Evolutionary conservation across 164 flowering plant genomes (phyloP), one percentile per base, ranked within the genome.

Genomic region (Stephania cephalantha): DNA sequence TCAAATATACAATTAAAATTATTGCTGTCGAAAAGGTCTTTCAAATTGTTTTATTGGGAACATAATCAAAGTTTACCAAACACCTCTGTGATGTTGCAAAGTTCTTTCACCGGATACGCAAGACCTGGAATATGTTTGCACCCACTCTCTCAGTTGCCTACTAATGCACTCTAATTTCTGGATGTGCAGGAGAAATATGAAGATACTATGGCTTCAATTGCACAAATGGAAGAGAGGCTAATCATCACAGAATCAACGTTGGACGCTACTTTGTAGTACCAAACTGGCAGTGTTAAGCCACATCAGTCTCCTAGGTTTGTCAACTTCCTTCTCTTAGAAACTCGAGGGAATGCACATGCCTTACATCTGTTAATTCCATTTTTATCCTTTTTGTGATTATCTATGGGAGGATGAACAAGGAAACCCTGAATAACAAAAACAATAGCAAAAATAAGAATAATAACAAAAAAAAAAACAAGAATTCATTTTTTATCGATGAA

Each of bases 211-310:
- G 85, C 86, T 63, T 83, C 90, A 68, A 83, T 95, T 76, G 92
- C 90, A 71, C 89, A 89, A 81, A 91, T 91, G 99, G 97, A 95
- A 82, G 91, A 95, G 79, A 84, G 99, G 79, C 91, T 78, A 35
- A 90, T 93, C 35, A 93, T 95, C 97, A 98, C 99, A 69, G 99
- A 95, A 79, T 87, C 98, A 4, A 93, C 88, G 92, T 80, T 95
- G 82, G 98, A 95, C 82, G 99, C 99, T 63, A 95, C 99, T 20
- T 81, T 95, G 83, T 98, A 93, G 75, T 93, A 95, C 78, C 99
- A 95, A 77, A 88, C 94, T 75, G 91, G 91, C 46, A 97, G 93
- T 84, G 82, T 80, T 48, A 95, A 95, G 83, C 83, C 88, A 63
- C 91, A 81, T 75, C 46, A 46, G 20, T 92, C 97, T 69, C 98